These are phyloP conservation scores for Symbiodinium pilosum DNA, from an alignment of 73 alveolate genomes.

Conservation along the genomic window DNA sequence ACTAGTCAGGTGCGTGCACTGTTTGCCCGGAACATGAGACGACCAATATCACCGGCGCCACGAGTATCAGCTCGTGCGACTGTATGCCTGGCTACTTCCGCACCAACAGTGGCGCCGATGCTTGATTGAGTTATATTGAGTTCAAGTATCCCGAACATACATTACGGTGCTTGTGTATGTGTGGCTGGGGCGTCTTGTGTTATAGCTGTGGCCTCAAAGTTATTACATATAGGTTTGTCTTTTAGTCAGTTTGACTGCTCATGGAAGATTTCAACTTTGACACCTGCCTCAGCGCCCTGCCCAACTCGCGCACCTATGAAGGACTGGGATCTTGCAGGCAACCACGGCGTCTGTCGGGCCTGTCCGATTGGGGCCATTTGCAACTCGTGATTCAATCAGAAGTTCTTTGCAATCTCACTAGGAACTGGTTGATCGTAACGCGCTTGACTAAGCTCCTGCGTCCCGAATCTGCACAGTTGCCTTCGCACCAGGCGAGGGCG, in stretches of 20 bases:
- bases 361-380: conserved; percentile 77
- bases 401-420: too few relatives aligned
- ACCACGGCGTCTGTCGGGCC: conserved; percentile 71
- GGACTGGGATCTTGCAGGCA: conserved; percentile 68
- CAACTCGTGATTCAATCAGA: background rate
- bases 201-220: too few relatives aligned
- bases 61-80: conserved; percentile 23
- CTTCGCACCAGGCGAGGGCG: conserved; percentile 73
- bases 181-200: too few relatives aligned
- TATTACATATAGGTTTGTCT: too few relatives aligned
- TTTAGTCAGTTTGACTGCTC: too few relatives aligned
- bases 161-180: too few relatives aligned
- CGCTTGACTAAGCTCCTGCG: too few relatives aligned
- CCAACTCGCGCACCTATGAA: too few relatives aligned
- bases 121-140: background rate
- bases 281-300: background rate
- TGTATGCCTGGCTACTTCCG: conserved; percentile 58
- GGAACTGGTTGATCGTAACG: background rate
- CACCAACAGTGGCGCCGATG: background rate
- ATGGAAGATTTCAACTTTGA: too few relatives aligned
- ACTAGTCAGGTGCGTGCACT: conserved; percentile 40
- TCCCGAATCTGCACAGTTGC: background rate
- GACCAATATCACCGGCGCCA: conserved; percentile 14
- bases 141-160: background rate
- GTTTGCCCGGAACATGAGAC: conserved; percentile 22